Evolutionary conservation across 495 filamentous ascomycete genomes (phyloP).

Genomic region (Annulohypoxylon maeteangense): DNA sequence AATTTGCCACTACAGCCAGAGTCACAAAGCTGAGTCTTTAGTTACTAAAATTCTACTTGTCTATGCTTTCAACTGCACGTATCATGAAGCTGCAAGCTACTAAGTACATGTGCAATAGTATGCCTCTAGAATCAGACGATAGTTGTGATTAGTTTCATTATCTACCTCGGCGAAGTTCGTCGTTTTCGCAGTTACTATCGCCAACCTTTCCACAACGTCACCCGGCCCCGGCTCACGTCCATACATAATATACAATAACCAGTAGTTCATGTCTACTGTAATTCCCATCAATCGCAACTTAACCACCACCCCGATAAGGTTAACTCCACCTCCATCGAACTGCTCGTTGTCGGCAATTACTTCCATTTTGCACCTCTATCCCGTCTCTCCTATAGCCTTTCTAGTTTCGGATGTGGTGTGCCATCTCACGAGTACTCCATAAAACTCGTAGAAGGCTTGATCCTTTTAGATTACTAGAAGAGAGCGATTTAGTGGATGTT

Average conservation of each 20-base stretch:
- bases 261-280: too few species aligned
- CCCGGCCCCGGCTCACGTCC: too few species aligned
- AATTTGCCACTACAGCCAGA: slow-evolving; percentile 21
- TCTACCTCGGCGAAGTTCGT: too few species aligned
- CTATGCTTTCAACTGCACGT: neutral
- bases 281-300: neutral
- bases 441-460: neutral
- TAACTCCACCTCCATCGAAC: too few species aligned
- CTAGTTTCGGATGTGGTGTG: neutral
- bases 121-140: neutral
- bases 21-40: neutral
- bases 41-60: neutral
- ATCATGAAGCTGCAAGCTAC: neutral
- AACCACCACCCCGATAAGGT: too few species aligned
- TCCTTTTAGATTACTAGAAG: neutral
- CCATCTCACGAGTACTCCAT: neutral
- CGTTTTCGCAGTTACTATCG: neutral
- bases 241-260: too few species aligned
- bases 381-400: too few species aligned
- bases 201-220: neutral
- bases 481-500: neutral
- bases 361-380: too few species aligned
- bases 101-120: neutral
- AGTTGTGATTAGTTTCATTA: too few species aligned
- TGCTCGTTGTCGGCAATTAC: too few species aligned